A percentile compares a stretch with the other conserved stretches of the same genome.
These are phyloP conservation scores for Calonectria pauciramosa DNA, from an alignment of 2,329 filamentous ascomycete genomes.

Conservation along the genomic window DNA sequence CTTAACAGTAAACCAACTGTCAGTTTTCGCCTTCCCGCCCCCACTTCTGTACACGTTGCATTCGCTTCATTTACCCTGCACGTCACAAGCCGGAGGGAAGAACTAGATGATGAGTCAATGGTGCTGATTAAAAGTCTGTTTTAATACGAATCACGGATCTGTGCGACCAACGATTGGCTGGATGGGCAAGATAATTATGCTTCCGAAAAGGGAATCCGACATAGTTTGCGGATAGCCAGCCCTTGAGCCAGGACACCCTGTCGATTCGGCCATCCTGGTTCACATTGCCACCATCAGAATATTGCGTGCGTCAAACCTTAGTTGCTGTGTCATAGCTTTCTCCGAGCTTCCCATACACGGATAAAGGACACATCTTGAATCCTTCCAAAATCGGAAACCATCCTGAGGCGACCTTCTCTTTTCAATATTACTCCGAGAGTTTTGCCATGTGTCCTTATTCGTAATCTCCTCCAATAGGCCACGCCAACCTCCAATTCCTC, in stretches of 20 bases:
- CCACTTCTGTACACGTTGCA: constrained; percentile 7
- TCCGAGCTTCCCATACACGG: not conserved
- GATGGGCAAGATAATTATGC: not conserved
- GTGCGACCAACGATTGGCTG: not conserved
- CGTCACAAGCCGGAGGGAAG: not conserved
- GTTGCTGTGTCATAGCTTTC: not conserved
- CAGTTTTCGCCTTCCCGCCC: not conserved
- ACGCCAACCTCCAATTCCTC: not conserved
- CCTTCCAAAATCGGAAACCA: not conserved
- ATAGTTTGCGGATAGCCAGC: not conserved
- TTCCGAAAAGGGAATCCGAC: not conserved
- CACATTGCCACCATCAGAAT: not conserved
- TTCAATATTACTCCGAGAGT: not conserved
- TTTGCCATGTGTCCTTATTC: not conserved
- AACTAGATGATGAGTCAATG: not conserved
- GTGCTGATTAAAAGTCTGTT: not conserved
- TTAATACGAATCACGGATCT: not conserved
- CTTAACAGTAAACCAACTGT: constrained; percentile 2
- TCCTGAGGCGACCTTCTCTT: not conserved
- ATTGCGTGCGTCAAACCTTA: not conserved
- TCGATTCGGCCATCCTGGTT: not conserved
- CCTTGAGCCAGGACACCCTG: not conserved
- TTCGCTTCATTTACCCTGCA: not conserved
- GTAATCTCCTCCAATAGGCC: not conserved
- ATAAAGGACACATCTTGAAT: not conserved